Percentiles rank a stretch among this genome's conserved stretches.
Conservation (phyloP, 306 rosid genomes). For the Psophocarpus tetragonolobus region DNA sequence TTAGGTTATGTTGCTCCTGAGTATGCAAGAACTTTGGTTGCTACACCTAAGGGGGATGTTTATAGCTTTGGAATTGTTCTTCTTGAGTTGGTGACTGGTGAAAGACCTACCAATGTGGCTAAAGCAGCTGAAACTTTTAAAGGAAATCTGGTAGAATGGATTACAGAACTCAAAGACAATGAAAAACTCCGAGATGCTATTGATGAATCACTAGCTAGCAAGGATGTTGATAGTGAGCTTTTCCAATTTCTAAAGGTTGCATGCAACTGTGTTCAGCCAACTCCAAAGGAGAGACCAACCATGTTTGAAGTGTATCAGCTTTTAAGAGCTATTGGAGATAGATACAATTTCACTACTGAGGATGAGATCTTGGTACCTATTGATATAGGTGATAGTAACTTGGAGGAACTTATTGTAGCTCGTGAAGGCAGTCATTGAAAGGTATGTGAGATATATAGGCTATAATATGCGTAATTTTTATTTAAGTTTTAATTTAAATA, state of each 20-base stretch:
- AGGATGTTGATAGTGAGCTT: constrained; percentile 72
- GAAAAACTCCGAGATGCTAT: constrained; percentile 61
- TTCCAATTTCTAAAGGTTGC: constrained; percentile 92
- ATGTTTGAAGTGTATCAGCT: constrained; percentile 97
- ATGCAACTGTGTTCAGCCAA: constrained; percentile 61
- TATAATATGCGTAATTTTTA: constrained; percentile 10
- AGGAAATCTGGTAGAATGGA: constrained; percentile 90
- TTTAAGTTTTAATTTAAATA: constrained; percentile 25
- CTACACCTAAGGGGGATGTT: constrained; percentile 92
- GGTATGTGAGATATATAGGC: constrained; percentile 35
- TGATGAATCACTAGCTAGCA: constrained; percentile 60
- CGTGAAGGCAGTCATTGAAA: constrained; percentile 39
- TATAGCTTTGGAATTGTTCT: constrained; percentile 90
- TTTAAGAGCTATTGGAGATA: constrained; percentile 77
- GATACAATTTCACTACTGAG: constrained; percentile 69
- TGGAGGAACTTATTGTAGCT: constrained; percentile 85
- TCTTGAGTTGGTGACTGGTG: constrained; percentile 93
- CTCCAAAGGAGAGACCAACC: constrained; percentile 86
- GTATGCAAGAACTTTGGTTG: constrained; percentile 82
- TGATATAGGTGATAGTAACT: constrained; percentile 37
- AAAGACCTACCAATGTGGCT: constrained; percentile 65
- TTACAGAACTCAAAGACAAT: constrained; percentile 48
- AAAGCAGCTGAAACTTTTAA: constrained; percentile 80
- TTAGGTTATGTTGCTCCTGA: constrained; percentile 96
- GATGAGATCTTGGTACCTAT: constrained; percentile 65